Evolutionary conservation across 179 eudicot species (phyloP).

Genomic region (Beta macrorhiza): DNA sequence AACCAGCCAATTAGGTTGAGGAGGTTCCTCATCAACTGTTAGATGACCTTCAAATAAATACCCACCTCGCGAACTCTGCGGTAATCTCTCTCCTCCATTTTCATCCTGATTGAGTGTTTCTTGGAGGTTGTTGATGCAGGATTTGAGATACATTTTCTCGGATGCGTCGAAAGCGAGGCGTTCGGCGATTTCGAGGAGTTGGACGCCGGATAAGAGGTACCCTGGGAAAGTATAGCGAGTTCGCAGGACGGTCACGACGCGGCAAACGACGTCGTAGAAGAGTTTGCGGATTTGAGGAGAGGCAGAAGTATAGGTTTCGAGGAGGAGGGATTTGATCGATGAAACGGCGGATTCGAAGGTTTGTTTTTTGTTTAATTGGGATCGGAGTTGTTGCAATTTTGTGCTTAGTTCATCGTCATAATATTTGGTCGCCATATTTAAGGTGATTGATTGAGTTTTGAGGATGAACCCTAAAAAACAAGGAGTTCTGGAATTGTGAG

Average conservation of each 20-base stretch:
- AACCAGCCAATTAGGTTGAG: constrained; percentile 81
- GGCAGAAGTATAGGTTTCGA: constrained; percentile 50
- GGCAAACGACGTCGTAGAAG: constrained; percentile 64
- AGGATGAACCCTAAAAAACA: constrained; percentile 22
- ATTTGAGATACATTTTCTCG: constrained; percentile 49
- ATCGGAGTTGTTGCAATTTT: constrained; percentile 60
- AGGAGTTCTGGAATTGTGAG: background rate
- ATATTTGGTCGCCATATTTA: constrained; percentile 7
- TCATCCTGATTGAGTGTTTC: constrained; percentile 8
- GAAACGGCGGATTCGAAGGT: constrained; percentile 65
- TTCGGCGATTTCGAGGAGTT: constrained; percentile 64
- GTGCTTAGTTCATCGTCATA: constrained; percentile 34
- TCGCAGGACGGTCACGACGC: constrained; percentile 73
- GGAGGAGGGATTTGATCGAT: constrained; percentile 57
- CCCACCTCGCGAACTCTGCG: constrained; percentile 30
- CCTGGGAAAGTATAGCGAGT: constrained; percentile 84
- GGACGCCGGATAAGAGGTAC: constrained; percentile 72
- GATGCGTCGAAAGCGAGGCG: constrained; percentile 34
- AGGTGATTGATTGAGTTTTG: background rate
- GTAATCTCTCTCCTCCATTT: background rate
- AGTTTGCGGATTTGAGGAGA: constrained; percentile 52
- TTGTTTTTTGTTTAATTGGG: constrained; percentile 65
- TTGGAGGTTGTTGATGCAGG: constrained; percentile 47
- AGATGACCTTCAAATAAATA: constrained; percentile 90
- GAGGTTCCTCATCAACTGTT: constrained; percentile 85